phyloP scores from a whole-genome alignment of 805 yeast genomes.

The Scheffersomyces amazonensis region DNA sequence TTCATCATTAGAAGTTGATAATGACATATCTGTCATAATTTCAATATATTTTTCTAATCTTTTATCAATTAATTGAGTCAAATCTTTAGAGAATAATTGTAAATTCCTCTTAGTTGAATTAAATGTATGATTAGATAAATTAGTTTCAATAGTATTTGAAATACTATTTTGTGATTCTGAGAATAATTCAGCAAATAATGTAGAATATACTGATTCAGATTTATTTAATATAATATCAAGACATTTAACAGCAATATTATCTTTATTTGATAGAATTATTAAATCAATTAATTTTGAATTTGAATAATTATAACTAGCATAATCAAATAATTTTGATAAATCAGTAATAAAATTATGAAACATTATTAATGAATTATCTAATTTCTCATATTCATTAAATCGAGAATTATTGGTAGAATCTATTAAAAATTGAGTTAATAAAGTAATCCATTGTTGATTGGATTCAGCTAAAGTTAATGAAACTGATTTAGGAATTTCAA shows the following conservation, averaged over 20 bases:
- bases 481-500: background rate
- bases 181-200: background rate
- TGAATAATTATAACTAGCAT: constrained; percentile 10
- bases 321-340: constrained; percentile 19
- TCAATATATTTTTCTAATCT: constrained; percentile 27
- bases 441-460: constrained; percentile 1
- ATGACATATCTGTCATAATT: constrained; percentile 4
- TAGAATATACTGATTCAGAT: background rate
- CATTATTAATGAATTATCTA: constrained; percentile 11
- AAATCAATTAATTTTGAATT: constrained; percentile 11
- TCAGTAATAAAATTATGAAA: constrained; percentile 25
- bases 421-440: background rate
- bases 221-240: background rate
- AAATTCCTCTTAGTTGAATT: background rate
- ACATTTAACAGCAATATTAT: background rate
- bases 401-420: background rate
- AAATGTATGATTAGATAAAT: constrained; percentile 5
- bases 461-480: background rate
- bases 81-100: constrained; percentile 15
- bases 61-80: constrained; percentile 22
- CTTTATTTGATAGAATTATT: constrained; percentile 1
- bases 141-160: constrained; percentile 1
- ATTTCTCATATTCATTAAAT: background rate
- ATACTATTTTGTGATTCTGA: background rate
- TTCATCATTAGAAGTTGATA: background rate